Base-by-base conservation (phyloP, 768 basidiomycete genomes). In the Grammothele lineata region DNA sequence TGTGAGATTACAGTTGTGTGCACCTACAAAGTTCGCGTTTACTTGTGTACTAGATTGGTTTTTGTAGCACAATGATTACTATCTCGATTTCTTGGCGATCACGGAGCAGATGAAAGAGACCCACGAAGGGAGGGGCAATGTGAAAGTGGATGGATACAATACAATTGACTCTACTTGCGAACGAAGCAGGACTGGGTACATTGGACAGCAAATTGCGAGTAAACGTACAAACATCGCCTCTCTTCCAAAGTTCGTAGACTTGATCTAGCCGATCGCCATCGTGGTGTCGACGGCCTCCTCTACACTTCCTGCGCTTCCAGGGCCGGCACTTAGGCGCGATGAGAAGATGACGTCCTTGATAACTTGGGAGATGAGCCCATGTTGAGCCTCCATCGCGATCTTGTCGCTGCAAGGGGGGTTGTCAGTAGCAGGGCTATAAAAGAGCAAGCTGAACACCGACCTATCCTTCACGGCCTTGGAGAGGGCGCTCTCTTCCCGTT, bases 321-420 rank as follows among this genome's bases (percentile, higher is more conserved):
- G 30, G 12, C 40, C 45, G 40, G 27, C 8, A 30, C 50, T 47
- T 32, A 71, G 73, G 41, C 76, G 67, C 35, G 65, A 62, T 8
- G 88, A 91, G 62, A 97, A 96, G 33, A 97, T 78, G 36, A 91
- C 78, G 53, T 95, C 92, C 63, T 98, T 97, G 62, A 98, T 75
- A 5, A 95, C 82, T 62, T 97, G 94, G 2, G 92, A 75, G 50
- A 96, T 92, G 44, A 98, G 79, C 1, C 92, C 94, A 56, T 97
- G 93, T 56, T 95, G 92, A 1, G 89, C 89, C 62, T 97, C 93
- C 4, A 85, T 77, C 0, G 92, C 83, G 44, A 97, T 91, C 58
- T 88, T 92, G 33, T 81, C 84, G 62, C 94, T 97, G 57, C 22
- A 10, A n/a, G n/a, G n/a, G n/a, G n/a, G 37, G 38, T n/a, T 27